Conservation (phyloP, 345 rosid species). For the Raphanus sativus region DNA sequence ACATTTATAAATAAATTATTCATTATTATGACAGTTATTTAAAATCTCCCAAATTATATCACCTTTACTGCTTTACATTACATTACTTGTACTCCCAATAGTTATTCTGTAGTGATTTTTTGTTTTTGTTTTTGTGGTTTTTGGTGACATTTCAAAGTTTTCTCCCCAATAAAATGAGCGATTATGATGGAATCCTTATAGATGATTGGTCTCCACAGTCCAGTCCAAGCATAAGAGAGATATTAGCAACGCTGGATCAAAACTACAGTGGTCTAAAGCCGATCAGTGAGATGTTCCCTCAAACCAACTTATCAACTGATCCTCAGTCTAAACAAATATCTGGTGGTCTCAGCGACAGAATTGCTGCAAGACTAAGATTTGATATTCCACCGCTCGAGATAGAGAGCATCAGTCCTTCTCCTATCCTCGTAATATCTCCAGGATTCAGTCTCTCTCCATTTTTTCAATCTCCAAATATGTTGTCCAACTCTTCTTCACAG, state of each 20-base stretch:
- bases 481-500: neutral
- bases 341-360: conserved; percentile 8
- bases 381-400: neutral
- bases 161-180: neutral
- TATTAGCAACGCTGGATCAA: neutral
- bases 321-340: neutral
- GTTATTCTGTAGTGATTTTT: neutral
- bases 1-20: neutral
- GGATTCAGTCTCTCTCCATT: conserved; percentile 23
- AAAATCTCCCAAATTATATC: neutral
- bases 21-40: neutral
- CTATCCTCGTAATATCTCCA: neutral
- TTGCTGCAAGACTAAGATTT: neutral
- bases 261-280: conserved; percentile 1
- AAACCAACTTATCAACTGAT: neutral
- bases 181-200: neutral
- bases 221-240: conserved; percentile 11
- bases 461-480: conserved; percentile 18
- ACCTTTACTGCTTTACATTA: neutral
- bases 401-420: too few species aligned
- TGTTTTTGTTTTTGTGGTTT: neutral
- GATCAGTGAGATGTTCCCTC: conserved; percentile 8
- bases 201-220: neutral
- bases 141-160: neutral
- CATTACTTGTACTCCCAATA: neutral